These are phyloP conservation scores for Ophiostoma sp. DNA, from an alignment of 2,329 filamentous ascomycete genomes.

Conservation along the genomic window DNA sequence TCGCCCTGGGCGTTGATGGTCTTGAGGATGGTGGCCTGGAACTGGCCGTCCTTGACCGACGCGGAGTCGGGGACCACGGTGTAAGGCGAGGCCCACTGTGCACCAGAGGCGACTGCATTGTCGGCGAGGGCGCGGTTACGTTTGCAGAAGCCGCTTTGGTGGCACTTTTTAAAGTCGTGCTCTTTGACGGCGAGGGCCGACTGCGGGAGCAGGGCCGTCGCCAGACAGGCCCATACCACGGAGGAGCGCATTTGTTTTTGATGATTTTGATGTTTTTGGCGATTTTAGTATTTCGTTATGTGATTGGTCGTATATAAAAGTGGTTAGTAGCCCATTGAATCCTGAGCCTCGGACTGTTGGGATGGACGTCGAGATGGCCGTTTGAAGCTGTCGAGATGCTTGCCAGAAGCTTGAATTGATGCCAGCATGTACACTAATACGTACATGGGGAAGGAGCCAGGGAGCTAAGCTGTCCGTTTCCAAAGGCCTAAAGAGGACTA, in stretches of 20 bases:
- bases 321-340: background rate
- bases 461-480: constrained; percentile 32
- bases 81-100: constrained; percentile 76
- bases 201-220: constrained; percentile 19
- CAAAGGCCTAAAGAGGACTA: constrained; percentile 21
- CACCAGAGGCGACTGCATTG: constrained; percentile 57
- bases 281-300: background rate
- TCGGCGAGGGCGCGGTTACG: constrained; percentile 90
- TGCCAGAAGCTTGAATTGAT: constrained; percentile 5
- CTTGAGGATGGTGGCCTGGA: constrained; percentile 79
- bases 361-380: background rate
- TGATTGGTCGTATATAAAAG: background rate
- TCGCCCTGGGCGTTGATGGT: constrained; percentile 60
- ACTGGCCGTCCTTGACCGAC: constrained; percentile 70
- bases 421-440: background rate
- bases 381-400: background rate
- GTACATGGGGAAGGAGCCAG: constrained; percentile 2
- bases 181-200: constrained; percentile 76
- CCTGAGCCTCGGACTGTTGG: background rate
- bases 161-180: constrained; percentile 94
- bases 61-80: constrained; percentile 65
- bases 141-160: constrained; percentile 94
- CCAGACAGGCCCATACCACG: constrained; percentile 17
- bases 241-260: constrained; percentile 2
- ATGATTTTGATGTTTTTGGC: background rate